Percentiles rank a stretch among this genome's conserved stretches.
Evolutionary conservation across 495 filamentous ascomycete genomes (phyloP).

Genomic region (Podospora pseudoanserina): DNA sequence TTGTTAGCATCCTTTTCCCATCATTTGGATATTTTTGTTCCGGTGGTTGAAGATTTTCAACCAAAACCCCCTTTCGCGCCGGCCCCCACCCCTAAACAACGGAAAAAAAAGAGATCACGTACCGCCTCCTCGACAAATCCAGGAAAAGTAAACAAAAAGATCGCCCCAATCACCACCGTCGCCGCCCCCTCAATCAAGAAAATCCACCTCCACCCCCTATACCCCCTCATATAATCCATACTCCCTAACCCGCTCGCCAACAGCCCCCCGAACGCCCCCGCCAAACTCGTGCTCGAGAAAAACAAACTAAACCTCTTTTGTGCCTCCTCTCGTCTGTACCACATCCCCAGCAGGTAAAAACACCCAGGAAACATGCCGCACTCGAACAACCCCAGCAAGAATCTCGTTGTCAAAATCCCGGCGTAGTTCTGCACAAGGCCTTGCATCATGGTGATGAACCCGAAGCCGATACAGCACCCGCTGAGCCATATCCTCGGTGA

Average conservation of each 20-base stretch:
- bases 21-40: conserved; percentile 38
- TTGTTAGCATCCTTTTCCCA: not conserved
- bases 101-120: conserved; percentile 15
- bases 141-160: conserved; percentile 77
- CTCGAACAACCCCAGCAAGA: conserved; percentile 86
- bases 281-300: conserved; percentile 72
- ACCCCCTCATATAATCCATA: conserved; percentile 66
- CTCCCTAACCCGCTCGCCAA: conserved; percentile 81
- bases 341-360: conserved; percentile 75
- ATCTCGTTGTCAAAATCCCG: conserved; percentile 76
- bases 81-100: not conserved
- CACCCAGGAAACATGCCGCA: conserved; percentile 89
- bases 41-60: not conserved
- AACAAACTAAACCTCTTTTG: conserved; percentile 89
- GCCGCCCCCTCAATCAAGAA: conserved; percentile 70
- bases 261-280: conserved; percentile 83
- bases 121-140: conserved; percentile 54
- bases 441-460: conserved; percentile 70
- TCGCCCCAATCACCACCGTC: conserved; percentile 65
- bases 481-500: conserved; percentile 80
- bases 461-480: conserved; percentile 78
- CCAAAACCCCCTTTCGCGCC: not conserved
- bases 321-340: conserved; percentile 84
- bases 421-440: conserved; percentile 74
- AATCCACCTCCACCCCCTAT: conserved; percentile 84